Evolutionary conservation across 2,329 filamentous ascomycete genomes (phyloP), one percentile per base, ranked within the genome.

Genomic region (Fusarium penzigii): DNA sequence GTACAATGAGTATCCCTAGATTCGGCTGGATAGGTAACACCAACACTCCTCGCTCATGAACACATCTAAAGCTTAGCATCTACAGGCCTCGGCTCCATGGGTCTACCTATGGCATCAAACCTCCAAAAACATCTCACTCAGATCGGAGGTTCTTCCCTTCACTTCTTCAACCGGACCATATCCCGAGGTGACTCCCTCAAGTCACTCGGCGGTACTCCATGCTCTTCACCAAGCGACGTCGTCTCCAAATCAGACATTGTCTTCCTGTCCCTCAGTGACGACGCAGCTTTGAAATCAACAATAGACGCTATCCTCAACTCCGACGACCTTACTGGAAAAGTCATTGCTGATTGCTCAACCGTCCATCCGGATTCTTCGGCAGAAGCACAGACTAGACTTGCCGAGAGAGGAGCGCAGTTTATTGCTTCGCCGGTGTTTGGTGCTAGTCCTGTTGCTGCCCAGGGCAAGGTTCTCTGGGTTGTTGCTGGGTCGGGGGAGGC

Each of bases 41-140:
- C 2, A 3, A 3, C 2, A 6, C 4, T 5, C 4, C 2, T 4
- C 2, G 0, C 2, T 2, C 6, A 13, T 1, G 3, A 16, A 1
- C 3, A 12, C 4, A 2, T 3, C 42, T 42, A 10, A 48, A n/a
- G n/a, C n/a, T n/a, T n/a, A n/a, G n/a, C 12, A 6, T n/a, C 4
- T 0, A 1, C 17, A 67, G 78, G 78, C 5, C 71, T 81, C 0
- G 78, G 79, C 2, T 81, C 76, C 1, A 81, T 81, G 78, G 79
- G 79, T 2, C 65, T 72, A 1, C 67, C 64, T 2, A 82, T 82
- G 79, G 75, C 78, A 1, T 66, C 63, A 7, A 81, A 81, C 51
- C 67, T 81, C 0, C 78, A 81, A 39, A 73, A 67, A 25, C 65
- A 80, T 45, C 53, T 80, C 0, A 51, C 43, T 1, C 48, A 55